Evolutionary conservation across 164 flowering plant species (phyloP), one percentile per base, ranked within the genome.

Genomic region (Kingdonia uniflora): DNA sequence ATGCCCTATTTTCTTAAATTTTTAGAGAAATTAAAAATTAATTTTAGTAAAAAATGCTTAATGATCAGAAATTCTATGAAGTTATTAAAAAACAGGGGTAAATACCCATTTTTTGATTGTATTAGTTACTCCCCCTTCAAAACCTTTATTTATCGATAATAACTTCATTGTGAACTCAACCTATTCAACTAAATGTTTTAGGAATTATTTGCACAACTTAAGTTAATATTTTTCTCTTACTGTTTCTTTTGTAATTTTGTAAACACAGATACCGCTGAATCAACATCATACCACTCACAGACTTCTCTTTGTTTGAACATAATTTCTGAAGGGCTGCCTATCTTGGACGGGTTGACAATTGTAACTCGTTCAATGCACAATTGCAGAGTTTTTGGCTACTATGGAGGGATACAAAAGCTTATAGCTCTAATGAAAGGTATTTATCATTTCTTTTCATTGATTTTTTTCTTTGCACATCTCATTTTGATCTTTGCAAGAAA

Each of bases 341-440:
- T 77, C 51, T 72, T 92, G 73, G 87, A 84, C 51, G 94, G 85
- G 21, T 61, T 92, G 60, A 67, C 73, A 43, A 72, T 92, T 60
- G 71, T 84, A 42, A 74, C 71, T 51, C 85, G 88, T 46, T 92
- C 99, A 38, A 55, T 80, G 59, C 84, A 84, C 66, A 92, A 92
- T 64, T 82, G 94, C 67, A 74, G 76, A 71, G 80, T 80, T 52
- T 80, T 88, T 65, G 85, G 87, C 60, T 82, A 78, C 62, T 76
- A 76, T 70, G 89, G 87, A 46, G 96, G 96, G 22, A 76, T 88
- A 57, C 95, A 79, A 58, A 92, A 86, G 76, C 94, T 92, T 55
- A 81, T 81, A 20, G 95, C 95, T 26, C 55, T 92, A 53, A 75
- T 92, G 87, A 92, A 92, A 79, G 99, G 99, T 86, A 75, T 35